Conservation (phyloP, 2,329 filamentous ascomycete species). For the Phialocephala subalpina region DNA sequence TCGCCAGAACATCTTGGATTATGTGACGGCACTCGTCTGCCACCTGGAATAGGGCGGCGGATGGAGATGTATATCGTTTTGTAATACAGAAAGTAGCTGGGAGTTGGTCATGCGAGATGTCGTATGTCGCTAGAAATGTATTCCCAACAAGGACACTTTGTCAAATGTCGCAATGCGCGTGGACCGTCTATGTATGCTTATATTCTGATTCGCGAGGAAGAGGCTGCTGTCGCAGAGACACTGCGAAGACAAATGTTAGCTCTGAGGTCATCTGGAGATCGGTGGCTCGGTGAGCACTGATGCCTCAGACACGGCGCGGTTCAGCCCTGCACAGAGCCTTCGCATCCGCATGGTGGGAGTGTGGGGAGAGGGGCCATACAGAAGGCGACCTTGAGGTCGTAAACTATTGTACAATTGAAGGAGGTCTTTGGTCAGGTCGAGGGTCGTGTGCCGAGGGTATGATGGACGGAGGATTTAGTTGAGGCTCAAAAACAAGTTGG, state of each 20-base stretch:
- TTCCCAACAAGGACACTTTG: slow-evolving; percentile 31
- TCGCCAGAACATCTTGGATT: slow-evolving; percentile 94
- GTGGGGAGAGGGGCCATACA: slow-evolving; percentile 31
- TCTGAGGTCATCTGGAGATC: slow-evolving; percentile 18
- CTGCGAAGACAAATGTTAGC: slow-evolving; percentile 30
- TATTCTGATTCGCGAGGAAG: slow-evolving; percentile 36
- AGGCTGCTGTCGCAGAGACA: slow-evolving; percentile 28
- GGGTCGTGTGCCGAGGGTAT: slow-evolving; percentile 21
- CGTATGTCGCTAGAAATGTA: slow-evolving; percentile 33
- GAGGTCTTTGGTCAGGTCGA: slow-evolving; percentile 7
- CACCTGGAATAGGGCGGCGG: slow-evolving; percentile 36
- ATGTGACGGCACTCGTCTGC: slow-evolving; percentile 42
- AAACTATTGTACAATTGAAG: slow-evolving; percentile 33
- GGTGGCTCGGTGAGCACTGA: slow-evolving; percentile 28
- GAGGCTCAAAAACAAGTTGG: slow-evolving; percentile 30
- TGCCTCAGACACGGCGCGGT: slow-evolving; percentile 32
- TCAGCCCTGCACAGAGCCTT: slow-evolving; percentile 33
- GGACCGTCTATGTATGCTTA: slow-evolving; percentile 32
- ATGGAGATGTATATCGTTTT: slow-evolving; percentile 35
- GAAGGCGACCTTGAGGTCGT: slow-evolving; percentile 24
- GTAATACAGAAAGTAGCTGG: slow-evolving; percentile 31
- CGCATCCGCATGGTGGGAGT: slow-evolving; percentile 16
- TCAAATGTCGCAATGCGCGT: slow-evolving; percentile 26
- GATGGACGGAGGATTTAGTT: slow-evolving; percentile 21
- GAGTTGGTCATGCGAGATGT: slow-evolving; percentile 43